phyloP scores from a whole-genome alignment of 2,329 filamentous ascomycete species.

The Plenodomus tracheiphilus region DNA sequence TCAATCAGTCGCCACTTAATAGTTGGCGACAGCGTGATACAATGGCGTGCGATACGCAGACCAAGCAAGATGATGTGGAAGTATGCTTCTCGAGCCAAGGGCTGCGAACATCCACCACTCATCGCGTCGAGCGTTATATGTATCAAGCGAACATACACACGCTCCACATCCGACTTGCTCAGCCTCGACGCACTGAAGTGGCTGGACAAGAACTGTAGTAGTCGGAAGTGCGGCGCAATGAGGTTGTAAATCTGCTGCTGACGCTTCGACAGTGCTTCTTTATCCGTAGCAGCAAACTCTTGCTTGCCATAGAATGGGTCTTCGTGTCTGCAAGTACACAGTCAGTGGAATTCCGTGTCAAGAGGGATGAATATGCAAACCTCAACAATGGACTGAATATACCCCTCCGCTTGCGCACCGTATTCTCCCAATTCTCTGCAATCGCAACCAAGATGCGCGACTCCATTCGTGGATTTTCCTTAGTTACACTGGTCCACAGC shows the following conservation, averaged over 20 bases:
- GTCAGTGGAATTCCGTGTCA: constrained; percentile 32
- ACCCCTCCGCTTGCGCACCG: constrained; percentile 74
- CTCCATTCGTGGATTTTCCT: constrained; percentile 90
- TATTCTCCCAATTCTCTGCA: constrained; percentile 86
- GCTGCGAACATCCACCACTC: constrained; percentile 67
- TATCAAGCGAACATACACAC: constrained; percentile 79
- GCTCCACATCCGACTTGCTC: constrained; percentile 78
- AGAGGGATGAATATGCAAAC: constrained; percentile 45
- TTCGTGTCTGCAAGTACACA: constrained; percentile 53
- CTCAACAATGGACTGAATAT: constrained; percentile 76
- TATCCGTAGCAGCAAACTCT: constrained; percentile 91
- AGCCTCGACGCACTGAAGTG: constrained; percentile 94
- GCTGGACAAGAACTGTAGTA: constrained; percentile 88
- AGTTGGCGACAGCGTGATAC: constrained; percentile 64
- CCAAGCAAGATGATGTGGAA: constrained; percentile 87
- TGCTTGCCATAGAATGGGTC: constrained; percentile 91
- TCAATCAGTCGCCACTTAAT: constrained; percentile 86
- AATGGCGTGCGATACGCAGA: constrained; percentile 73
- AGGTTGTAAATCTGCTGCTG: constrained; percentile 81
- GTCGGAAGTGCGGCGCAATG: constrained; percentile 80
- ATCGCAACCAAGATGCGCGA: constrained; percentile 84
- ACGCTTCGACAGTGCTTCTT: constrained; percentile 70
- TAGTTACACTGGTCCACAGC: constrained; percentile 94
- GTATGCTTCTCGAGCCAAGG: constrained; percentile 87
- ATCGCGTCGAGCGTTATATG: constrained; percentile 77